Percentiles rank a stretch among this genome's conserved stretches.
Evolutionary conservation across 2,329 filamentous ascomycete genomes (phyloP).

Genomic region (Arthrobotrys iridis): DNA sequence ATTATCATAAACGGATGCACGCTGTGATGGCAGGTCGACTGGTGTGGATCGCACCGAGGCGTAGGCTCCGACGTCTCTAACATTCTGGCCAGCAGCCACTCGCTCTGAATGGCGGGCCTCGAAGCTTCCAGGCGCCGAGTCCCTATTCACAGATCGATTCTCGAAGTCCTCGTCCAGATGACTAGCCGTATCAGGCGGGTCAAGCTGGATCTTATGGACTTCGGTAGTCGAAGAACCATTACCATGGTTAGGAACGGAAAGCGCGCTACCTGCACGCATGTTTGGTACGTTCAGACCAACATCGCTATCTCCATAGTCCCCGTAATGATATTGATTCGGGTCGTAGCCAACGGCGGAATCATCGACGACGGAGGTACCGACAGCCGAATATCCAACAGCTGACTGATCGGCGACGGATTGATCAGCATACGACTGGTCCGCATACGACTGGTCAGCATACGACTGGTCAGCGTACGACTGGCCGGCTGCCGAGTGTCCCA

Average conservation of each 20-base stretch:
- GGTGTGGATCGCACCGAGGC: constrained; percentile 58
- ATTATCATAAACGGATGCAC: constrained; percentile 57
- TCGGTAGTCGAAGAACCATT: constrained; percentile 33
- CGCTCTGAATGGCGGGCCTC: constrained; percentile 46
- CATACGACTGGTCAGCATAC: constrained; percentile 27
- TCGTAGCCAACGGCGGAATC: constrained; percentile 26
- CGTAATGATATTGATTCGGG: constrained; percentile 14
- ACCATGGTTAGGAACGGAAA: constrained; percentile 38
- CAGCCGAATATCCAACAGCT: constrained; percentile 15
- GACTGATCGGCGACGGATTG: constrained; percentile 18
- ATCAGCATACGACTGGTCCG: constrained; percentile 12
- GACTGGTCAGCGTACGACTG: constrained; percentile 17
- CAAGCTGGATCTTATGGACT: constrained; percentile 41
- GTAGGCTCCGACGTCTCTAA: constrained; percentile 57
- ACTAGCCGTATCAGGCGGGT: constrained; percentile 43
- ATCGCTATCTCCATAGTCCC: constrained; percentile 35
- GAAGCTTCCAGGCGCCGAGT: constrained; percentile 46
- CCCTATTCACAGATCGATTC: constrained; percentile 25
- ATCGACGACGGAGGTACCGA: constrained; percentile 14
- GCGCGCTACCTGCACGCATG: constrained; percentile 15
- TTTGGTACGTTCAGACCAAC: constrained; percentile 25
- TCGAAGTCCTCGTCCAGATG: constrained; percentile 35
- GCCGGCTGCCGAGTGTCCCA: constrained; percentile 37
- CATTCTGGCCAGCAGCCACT: constrained; percentile 55
- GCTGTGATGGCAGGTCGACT: constrained; percentile 56